Base-by-base conservation (phyloP, 208 protist genomes). In the Acanthamoeba castellanii region DNA sequence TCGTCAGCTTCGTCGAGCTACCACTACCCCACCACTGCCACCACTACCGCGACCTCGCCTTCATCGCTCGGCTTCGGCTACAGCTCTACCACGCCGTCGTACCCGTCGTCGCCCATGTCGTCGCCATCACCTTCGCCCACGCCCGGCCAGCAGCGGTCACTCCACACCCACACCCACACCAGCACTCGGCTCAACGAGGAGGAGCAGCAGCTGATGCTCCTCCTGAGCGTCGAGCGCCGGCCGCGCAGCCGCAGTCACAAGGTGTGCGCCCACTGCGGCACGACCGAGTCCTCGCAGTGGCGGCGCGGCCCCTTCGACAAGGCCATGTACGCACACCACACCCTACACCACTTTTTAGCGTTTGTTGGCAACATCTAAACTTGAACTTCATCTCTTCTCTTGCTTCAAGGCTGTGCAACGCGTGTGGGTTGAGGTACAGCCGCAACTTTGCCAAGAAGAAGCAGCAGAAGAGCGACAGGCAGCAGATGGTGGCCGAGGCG, bases 221-320 rank as follows among this genome's bases (percentile, higher is more conserved):
- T 20, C 11, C 52, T 57, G 52, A 18, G 52, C 52, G 18, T 18
- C 11, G 52, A 57, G 52, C 11, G 52, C 0, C 11, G 18, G 52
- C 52, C 52, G 18, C 52, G 52, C 52, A 18, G 14, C 18, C 52
- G 52, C 52, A 57, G 18, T 5, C 52, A 57, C 52, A 78, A 78
- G 70, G 11, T 22, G n/a, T 78, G 70, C 70, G n/a, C 30, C 37
- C 70, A 78, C n/a, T 78, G 70, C n/a, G 70, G 70, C n/a, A 47
- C 34, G 22, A 78, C 3, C 20, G 70, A 78, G 70, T 78, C 70
- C 30, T 78, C 70, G 30, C 70, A 78, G 70, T 78, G 70, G 70
- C 70, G 70, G 9, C 14, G 37, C 7, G 70, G 70, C 37, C 70
- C 70, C 9, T 66, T 66, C 27, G 37, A 47, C n/a, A 78, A 78